phyloP scores from a whole-genome alignment of 495 filamentous ascomycete genomes.

The Aspergillus mulundensis region DNA sequence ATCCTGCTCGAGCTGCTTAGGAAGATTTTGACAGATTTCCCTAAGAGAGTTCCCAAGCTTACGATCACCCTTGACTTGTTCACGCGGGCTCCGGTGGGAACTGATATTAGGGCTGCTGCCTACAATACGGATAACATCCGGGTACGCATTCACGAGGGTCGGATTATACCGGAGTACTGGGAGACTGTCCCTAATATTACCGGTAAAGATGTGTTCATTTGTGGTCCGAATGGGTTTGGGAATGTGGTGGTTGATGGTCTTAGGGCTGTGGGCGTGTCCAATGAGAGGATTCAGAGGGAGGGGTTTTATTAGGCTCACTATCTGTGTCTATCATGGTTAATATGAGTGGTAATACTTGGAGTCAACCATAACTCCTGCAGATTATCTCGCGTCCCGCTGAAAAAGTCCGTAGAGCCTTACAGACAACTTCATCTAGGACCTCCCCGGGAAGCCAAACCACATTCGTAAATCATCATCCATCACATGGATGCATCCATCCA shows the following conservation, averaged over 20 bases:
- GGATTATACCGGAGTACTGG: not conserved
- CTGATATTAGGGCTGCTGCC: too few relatives aligned
- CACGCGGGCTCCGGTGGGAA: not conserved
- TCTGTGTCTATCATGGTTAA: too few relatives aligned
- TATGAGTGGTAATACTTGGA: too few relatives aligned
- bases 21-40: too few relatives aligned
- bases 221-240: not conserved
- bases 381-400: too few relatives aligned
- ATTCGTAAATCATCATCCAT: too few relatives aligned
- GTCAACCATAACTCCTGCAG: too few relatives aligned
- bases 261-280: not conserved
- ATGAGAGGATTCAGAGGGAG: not conserved
- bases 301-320: conserved; percentile 4
- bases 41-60: too few relatives aligned
- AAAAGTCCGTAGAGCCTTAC: too few relatives aligned
- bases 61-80: not conserved
- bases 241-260: not conserved
- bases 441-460: too few relatives aligned
- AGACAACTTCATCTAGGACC: too few relatives aligned
- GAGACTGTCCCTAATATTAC: not conserved
- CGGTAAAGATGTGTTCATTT: not conserved
- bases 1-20: not conserved
- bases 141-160: not conserved
- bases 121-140: not conserved
- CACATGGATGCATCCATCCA: too few relatives aligned